Evolutionary conservation across 768 basidiomycete genomes (phyloP), one percentile per base, ranked within the genome.

Genomic region (Tricholoma sp.): DNA sequence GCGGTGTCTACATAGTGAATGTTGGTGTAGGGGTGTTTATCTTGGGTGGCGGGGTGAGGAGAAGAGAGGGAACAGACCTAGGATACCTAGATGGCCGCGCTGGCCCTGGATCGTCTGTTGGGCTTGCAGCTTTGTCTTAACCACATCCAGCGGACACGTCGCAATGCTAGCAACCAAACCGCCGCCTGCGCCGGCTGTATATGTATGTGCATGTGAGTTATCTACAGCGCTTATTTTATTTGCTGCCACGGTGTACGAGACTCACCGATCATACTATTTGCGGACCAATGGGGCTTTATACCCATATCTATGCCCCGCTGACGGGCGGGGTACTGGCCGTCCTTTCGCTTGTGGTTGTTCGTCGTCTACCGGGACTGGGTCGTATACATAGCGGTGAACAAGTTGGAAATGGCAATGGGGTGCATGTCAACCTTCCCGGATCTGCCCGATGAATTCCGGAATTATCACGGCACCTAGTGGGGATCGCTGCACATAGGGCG

Each of bases 101-200:
- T 89, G 82, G 24, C 89, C 89, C 33, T 76, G 79, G 24, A 86
- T 71, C 15, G 80, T 78, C 50, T 85, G 81, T 70, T 97, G 94
- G n/a, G 97, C 97, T 74, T 99, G 97, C 50, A 99, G 73, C 62
- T 92, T 91, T 3, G 97, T 99, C 79, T 98, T 99, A 72, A 99
- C 80, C 55, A 99, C 96, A 72, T 99, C 97, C 50, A 99, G 80
- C 10, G 97, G 97, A 71, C 97, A 99, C 6, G 96, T 98, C 55
- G 92, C 91, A 59, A 98, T 78, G 71, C 89, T 91, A 51, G 93
- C 89, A 61, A 94, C 87, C 59, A 99, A 78, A 57, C 97, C 97
- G 53, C 96, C 94, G 31, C 94, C 94, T 36, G 96, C 96, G 55
- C 97, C 97, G 68, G 97, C 93, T 91, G 64, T 11, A 50, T 28